phyloP scores from a whole-genome alignment of 495 filamentous ascomycete species.

The Aspergillus saccharolyticus region DNA sequence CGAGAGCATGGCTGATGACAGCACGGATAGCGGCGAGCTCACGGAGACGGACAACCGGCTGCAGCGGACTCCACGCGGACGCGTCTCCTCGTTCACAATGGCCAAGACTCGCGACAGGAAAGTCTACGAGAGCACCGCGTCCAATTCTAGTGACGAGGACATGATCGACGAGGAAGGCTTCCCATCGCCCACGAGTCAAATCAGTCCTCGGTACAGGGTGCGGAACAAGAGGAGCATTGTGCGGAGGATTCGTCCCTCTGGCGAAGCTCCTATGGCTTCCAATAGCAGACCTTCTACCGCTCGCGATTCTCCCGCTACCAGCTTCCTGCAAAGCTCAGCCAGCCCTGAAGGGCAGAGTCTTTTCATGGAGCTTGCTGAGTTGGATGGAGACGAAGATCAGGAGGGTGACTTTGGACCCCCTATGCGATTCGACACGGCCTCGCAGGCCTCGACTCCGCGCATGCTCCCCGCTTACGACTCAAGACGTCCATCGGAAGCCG shows the following conservation, averaged over 20 bases:
- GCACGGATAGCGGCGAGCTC: constrained; percentile 61
- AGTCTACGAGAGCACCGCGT: constrained; percentile 84
- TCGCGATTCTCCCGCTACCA: constrained; percentile 47
- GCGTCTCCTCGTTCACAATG: constrained; percentile 36
- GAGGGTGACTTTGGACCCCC: constrained; percentile 46
- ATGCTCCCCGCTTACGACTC: constrained; percentile 36
- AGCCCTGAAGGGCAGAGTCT: constrained; percentile 68
- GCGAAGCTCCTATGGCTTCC: constrained; percentile 56
- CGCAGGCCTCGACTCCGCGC: constrained; percentile 50
- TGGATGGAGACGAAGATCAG: constrained; percentile 62
- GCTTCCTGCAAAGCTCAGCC: constrained; percentile 41
- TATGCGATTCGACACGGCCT: constrained; percentile 31
- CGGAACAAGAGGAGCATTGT: constrained; percentile 58
- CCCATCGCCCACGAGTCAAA: constrained; percentile 59
- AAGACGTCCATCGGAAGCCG: constrained; percentile 34
- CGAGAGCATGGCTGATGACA: constrained; percentile 75
- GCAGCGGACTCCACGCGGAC: constrained; percentile 40
- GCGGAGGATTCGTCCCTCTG: constrained; percentile 59
- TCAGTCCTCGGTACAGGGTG: constrained; percentile 63
- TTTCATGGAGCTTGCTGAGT: constrained; percentile 81
- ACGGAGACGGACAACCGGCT: constrained; percentile 79
- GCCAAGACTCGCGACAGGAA: constrained; percentile 51
- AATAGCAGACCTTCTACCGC: constrained; percentile 45
- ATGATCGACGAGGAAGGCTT: constrained; percentile 48
- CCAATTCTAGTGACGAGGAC: constrained; percentile 78